These are phyloP conservation scores for Verticillium isaacii DNA, from an alignment of 2,329 filamentous ascomycete genomes.

Conservation along the genomic window DNA sequence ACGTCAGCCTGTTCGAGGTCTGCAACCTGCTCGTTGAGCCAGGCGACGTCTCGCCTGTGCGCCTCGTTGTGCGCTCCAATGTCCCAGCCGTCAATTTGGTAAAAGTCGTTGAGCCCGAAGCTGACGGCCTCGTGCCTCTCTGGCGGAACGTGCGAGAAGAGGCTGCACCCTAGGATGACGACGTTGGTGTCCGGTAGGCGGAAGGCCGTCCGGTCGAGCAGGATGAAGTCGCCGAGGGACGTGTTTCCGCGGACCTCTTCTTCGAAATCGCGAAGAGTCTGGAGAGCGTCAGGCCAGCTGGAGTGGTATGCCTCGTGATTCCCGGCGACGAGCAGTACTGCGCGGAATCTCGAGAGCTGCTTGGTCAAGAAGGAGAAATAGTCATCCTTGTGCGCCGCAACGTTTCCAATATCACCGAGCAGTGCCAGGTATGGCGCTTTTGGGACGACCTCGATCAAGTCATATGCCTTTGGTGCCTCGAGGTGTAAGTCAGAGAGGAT, in stretches of 20 bases:
- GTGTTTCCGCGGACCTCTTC: too few relatives aligned
- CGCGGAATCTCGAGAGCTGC: conserved; percentile 42
- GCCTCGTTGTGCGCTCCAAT: conserved; percentile 28
- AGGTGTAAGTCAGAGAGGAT: conserved; percentile 57
- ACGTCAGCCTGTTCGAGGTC: conserved; percentile 16
- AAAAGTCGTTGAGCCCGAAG: conserved; percentile 47
- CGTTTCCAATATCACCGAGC: conserved; percentile 51
- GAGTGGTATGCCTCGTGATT: conserved; percentile 42
- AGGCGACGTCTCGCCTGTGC: conserved; percentile 33
- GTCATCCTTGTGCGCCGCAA: conserved; percentile 27
- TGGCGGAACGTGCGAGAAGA: conserved; percentile 42
- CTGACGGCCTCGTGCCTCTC: conserved; percentile 31
- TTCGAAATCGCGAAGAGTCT: conserved; percentile 27
- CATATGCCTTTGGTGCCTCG: conserved; percentile 43
- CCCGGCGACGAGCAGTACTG: conserved; percentile 47
- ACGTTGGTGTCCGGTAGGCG: conserved; percentile 17
- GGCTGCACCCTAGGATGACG: conserved; percentile 30
- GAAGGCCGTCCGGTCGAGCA: conserved; percentile 28
- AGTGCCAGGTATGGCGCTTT: conserved; percentile 47
- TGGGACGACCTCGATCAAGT: conserved; percentile 40
- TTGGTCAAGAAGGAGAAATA: conserved; percentile 39
- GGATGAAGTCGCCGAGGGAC: conserved; percentile 29
- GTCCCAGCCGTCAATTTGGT: conserved; percentile 35
- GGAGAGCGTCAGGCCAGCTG: too few relatives aligned
- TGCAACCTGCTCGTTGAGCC: conserved; percentile 34